Conservation (phyloP, 352 stramenopile species). For the Bremia lactucae region DNA sequence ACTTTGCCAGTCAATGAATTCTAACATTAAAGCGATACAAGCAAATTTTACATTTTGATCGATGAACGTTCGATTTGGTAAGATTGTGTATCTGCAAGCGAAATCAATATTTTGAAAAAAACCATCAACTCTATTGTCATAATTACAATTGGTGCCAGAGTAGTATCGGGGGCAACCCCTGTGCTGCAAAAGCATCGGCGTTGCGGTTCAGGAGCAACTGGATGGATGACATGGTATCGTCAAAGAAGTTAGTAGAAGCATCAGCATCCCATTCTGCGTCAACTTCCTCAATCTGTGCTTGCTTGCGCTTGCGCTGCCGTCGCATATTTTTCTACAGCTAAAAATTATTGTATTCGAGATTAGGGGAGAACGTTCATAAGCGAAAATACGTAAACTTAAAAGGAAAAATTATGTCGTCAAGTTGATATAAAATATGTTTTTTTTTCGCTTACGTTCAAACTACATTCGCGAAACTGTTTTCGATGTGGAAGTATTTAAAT, state of each 20-base stretch:
- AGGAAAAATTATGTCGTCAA: no score
- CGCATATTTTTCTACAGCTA: background rate
- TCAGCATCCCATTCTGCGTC: constrained; percentile 20
- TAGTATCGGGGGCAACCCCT: constrained; percentile 29
- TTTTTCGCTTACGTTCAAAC: no score
- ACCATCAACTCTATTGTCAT: background rate
- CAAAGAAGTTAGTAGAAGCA: constrained; percentile 20
- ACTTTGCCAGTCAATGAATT: constrained; percentile 3
- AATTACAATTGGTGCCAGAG: constrained; percentile 52
- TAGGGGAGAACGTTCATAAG: no score
- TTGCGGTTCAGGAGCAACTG: constrained; percentile 41
- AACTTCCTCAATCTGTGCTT: constrained; percentile 2
- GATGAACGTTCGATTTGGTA: constrained; percentile 50
- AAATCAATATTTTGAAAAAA: background rate
- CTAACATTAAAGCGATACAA: background rate
- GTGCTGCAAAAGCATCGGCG: constrained; percentile 20
- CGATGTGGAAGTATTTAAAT: no score
- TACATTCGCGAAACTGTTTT: no score
- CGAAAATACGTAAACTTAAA: no score
- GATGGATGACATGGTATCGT: constrained; percentile 43
- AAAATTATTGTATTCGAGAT: no score
- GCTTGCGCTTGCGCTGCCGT: constrained; percentile 17
- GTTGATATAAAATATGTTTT: no score
- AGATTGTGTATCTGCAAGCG: constrained; percentile 34
- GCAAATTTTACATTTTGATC: constrained; percentile 39